Conservation (phyloP, 2,329 filamentous ascomycete species). For the Rhexocercosporidium sp. region DNA sequence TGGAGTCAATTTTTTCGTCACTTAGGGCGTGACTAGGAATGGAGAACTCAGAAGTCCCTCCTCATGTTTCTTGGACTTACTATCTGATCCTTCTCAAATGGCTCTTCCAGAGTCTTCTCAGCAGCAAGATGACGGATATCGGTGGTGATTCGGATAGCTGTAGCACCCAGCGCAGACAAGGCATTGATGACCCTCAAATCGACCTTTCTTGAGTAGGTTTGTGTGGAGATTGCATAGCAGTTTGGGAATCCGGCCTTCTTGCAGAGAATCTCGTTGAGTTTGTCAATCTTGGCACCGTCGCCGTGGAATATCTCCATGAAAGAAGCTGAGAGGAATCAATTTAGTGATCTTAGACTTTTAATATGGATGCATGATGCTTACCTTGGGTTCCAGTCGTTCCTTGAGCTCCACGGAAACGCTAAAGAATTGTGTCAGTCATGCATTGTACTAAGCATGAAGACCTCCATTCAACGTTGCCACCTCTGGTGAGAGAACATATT, state of each 20-base stretch:
- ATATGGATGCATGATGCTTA: background rate
- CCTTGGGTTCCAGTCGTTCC: conserved; percentile 74
- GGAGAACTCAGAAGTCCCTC: too few species aligned
- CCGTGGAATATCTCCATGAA: conserved; percentile 54
- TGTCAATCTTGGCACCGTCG: conserved; percentile 56
- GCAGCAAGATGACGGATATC: conserved; percentile 77
- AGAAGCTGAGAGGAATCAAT: conserved; percentile 23
- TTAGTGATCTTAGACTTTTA: background rate
- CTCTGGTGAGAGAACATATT: too few species aligned
- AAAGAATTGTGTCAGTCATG: background rate
- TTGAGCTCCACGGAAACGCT: conserved; percentile 71
- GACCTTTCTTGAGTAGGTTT: conserved; percentile 81
- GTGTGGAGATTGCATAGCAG: conserved; percentile 58
- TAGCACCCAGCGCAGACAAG: conserved; percentile 79
- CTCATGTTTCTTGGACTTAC: conserved; percentile 48
- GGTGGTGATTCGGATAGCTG: conserved; percentile 73
- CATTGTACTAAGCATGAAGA: too few species aligned
- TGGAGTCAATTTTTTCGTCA: too few species aligned
- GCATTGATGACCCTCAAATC: conserved; percentile 82
- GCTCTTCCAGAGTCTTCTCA: conserved; percentile 86
- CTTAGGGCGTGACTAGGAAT: too few species aligned
- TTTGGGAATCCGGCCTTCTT: conserved; percentile 58
- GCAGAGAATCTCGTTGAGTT: conserved; percentile 61
- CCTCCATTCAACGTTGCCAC: too few species aligned
- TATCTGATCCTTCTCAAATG: conserved; percentile 81